Conservation (phyloP, 2,329 filamentous ascomycete species). For the Microdochium bolleyi region DNA sequence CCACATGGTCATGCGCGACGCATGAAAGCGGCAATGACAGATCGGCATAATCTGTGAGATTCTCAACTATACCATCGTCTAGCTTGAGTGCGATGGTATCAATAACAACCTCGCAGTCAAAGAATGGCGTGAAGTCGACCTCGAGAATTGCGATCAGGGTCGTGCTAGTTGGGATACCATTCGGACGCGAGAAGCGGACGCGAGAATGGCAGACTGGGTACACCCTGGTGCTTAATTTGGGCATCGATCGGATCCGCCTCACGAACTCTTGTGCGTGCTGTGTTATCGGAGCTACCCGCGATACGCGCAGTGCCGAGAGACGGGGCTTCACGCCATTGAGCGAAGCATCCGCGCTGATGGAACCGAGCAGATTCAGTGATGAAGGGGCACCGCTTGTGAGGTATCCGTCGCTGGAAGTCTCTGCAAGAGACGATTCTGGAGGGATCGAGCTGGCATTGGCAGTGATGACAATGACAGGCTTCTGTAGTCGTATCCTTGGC, state of each 20-base stretch:
- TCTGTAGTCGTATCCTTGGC: constrained; percentile 57
- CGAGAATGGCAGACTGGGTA: constrained; percentile 65
- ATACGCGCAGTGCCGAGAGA: constrained; percentile 67
- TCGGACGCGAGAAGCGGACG: constrained; percentile 62
- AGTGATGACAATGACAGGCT: constrained; percentile 58
- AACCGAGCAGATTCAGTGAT: constrained; percentile 69
- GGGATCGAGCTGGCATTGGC: constrained; percentile 54
- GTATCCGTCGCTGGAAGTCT: constrained; percentile 48
- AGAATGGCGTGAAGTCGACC: constrained; percentile 64
- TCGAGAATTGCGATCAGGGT: constrained; percentile 65
- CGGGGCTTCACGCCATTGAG: constrained; percentile 55
- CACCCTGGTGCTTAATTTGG: constrained; percentile 54
- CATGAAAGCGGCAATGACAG: constrained; percentile 50
- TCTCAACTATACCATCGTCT: constrained; percentile 48
- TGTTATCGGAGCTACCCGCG: constrained; percentile 62
- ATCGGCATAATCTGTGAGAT: constrained; percentile 43
- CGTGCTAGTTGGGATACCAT: constrained; percentile 46
- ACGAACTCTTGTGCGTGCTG: constrained; percentile 50
- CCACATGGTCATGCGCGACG: constrained; percentile 66
- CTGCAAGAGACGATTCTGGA: constrained; percentile 29
- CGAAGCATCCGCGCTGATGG: constrained; percentile 59
- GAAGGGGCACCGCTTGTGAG: constrained; percentile 61
- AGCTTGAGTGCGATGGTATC: constrained; percentile 50
- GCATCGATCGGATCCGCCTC: constrained; percentile 56
- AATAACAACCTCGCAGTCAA: constrained; percentile 58